Evolutionary conservation across 371 early-diverging fungal species (phyloP).

Genomic region (Zopfochytrium polystomum): DNA sequence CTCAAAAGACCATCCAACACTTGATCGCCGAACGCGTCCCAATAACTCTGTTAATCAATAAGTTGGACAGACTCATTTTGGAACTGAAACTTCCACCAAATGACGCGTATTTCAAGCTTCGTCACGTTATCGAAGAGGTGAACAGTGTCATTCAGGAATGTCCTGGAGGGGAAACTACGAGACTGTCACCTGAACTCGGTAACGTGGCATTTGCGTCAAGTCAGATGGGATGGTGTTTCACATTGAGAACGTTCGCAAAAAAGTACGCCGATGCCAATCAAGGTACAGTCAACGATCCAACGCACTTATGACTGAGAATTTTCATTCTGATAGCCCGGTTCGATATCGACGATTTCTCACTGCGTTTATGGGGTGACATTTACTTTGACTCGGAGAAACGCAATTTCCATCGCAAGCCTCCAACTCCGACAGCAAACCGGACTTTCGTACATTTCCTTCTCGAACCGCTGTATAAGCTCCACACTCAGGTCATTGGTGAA

Average conservation of each 20-base stretch:
- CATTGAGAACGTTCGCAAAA: conserved; percentile 88
- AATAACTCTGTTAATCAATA: conserved; percentile 89
- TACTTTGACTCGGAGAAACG: conserved; percentile 78
- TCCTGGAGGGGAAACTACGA: conserved; percentile 54
- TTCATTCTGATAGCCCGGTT: conserved; percentile 36
- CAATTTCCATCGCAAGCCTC: conserved; percentile 70
- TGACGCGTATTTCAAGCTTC: conserved; percentile 95
- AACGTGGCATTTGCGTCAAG: conserved; percentile 96
- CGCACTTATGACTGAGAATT: neutral
- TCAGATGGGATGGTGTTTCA: conserved; percentile 93
- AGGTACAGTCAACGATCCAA: conserved; percentile 19
- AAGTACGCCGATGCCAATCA: conserved; percentile 71
- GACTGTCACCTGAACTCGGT: conserved; percentile 90
- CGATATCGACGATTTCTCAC: conserved; percentile 77
- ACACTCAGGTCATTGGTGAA: conserved; percentile 74
- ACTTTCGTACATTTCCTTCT: conserved; percentile 96
- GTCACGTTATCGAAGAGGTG: conserved; percentile 92
- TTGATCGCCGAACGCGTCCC: conserved; percentile 76
- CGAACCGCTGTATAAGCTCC: conserved; percentile 94
- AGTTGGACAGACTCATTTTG: conserved; percentile 92
- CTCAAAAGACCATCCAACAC: conserved; percentile 83
- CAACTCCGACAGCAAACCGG: conserved; percentile 53
- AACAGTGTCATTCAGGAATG: conserved; percentile 70
- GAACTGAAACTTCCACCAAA: conserved; percentile 94
- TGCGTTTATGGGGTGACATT: conserved; percentile 96